Evolutionary conservation across 2,329 filamentous ascomycete species (phyloP).

Genomic region (Aureobasidium sp.): DNA sequence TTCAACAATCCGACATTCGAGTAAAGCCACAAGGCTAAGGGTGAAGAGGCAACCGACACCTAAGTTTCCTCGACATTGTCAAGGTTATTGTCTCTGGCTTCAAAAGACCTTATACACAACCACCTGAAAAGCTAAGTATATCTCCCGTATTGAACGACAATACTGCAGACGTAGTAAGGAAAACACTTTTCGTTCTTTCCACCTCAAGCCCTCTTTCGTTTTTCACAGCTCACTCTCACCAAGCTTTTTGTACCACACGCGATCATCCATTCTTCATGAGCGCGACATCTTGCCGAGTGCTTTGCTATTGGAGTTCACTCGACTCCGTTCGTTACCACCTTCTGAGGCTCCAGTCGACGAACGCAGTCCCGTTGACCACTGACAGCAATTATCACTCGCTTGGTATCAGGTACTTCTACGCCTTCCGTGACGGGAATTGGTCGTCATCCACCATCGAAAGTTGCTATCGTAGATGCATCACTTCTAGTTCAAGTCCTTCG

Average conservation of each 20-base stretch:
- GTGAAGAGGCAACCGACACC: neutral
- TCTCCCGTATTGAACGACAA: neutral
- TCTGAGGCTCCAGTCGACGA: no score
- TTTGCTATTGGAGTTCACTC: neutral
- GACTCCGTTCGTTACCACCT: neutral
- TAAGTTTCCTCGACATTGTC: neutral
- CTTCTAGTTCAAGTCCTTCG: neutral
- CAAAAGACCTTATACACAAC: neutral
- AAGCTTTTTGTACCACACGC: neutral
- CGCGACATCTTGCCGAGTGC: neutral
- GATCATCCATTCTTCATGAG: neutral
- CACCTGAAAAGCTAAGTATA: neutral
- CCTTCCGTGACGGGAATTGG: neutral
- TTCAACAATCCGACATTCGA: neutral
- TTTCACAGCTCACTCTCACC: neutral
- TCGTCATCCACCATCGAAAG: neutral
- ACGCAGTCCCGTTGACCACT: neutral
- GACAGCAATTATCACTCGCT: neutral
- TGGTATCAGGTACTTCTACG: neutral
- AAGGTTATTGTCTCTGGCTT: neutral
- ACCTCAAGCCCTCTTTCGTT: neutral
- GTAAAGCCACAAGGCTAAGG: neutral
- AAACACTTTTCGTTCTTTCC: neutral
- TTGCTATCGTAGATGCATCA: neutral
- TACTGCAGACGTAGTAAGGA: neutral